phyloP scores from a whole-genome alignment of 352 stramenopile genomes.

The Globisporangium nodosum region DNA sequence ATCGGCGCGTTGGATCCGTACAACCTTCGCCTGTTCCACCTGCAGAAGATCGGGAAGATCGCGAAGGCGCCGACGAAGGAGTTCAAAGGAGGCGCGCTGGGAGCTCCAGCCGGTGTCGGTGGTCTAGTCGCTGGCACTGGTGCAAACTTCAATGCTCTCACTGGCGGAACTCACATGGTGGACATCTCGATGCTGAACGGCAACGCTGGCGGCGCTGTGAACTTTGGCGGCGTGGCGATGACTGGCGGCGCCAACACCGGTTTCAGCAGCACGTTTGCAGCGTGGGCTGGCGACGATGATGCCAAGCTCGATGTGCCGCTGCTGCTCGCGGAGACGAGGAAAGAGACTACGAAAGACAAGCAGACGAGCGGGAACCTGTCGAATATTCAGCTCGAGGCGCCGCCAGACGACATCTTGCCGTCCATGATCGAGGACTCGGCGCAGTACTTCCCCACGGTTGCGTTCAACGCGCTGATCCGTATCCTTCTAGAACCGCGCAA shows the following conservation, averaged over 20 bases:
- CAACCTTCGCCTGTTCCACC: constrained; percentile 77
- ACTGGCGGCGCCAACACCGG: constrained; percentile 22
- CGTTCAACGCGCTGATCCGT: constrained; percentile 95
- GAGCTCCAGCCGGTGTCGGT: constrained; percentile 19
- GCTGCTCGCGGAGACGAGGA: constrained; percentile 41
- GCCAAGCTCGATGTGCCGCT: constrained; percentile 38
- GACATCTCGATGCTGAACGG: constrained; percentile 17
- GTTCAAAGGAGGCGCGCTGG: constrained; percentile 33
- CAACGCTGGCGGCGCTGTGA: constrained; percentile 15
- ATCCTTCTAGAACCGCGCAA: constrained; percentile 97
- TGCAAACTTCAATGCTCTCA: constrained; percentile 11
- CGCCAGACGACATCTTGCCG: constrained; percentile 68
- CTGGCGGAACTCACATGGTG: constrained; percentile 13
- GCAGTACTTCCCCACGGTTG: constrained; percentile 96
- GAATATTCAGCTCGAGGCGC: constrained; percentile 53
- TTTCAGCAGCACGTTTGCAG: constrained; percentile 14
- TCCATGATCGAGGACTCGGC: constrained; percentile 84
- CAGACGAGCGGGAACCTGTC: constrained; percentile 64
- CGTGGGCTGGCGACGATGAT: constrained; percentile 38
- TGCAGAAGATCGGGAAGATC: constrained; percentile 76
- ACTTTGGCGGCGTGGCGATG: constrained; percentile 14
- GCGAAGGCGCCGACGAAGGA: constrained; percentile 68
- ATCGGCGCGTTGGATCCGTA: constrained; percentile 82
- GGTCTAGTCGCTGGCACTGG: constrained; percentile 20
- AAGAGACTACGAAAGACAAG: constrained; percentile 64